Evolutionary conservation across 495 filamentous ascomycete species (phyloP), one percentile per base, ranked within the genome.

Genomic region (Xylaria cubensis): DNA sequence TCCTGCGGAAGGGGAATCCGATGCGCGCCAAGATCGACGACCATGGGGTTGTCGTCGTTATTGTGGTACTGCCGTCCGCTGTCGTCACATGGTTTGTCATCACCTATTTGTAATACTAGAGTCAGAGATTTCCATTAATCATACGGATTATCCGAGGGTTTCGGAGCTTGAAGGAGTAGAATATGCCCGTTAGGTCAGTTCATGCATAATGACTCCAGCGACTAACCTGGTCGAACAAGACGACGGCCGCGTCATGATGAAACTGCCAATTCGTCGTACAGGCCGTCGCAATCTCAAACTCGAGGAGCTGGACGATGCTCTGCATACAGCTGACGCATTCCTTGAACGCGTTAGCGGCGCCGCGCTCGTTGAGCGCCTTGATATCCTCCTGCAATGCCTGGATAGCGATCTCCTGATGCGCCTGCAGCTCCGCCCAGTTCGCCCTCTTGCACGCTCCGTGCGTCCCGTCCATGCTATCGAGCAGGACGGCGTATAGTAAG

Each of bases 251-350:
- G 69, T 79, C 82, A 53, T 88, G 84, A 73, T 88, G 86, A 69
- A 80, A 75, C 32, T 80, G 72, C 78, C 85, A 88, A 76, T 85
- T 85, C 3, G 81, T 76, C 26, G 78, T 78, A 64, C 78, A 83
- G 24, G 74, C 76, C 32, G 84, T 77, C 29, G 79, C 74, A 44
- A 86, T 81, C 67, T 88, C 86, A 67, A 85, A 85, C n/a, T 81
- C 82, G 70, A 87, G 79, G 41, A 88, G 72, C 74, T 88, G 85
- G 67, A 88, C 82, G 76, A 88, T 13, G 82, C 84, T 84, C 50
- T 82, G 79, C 81, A 88, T 80, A 64, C 86, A 85, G 29, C 81
- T 73, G 32, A 79, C 58, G 39, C 34, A 12, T 24, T 68, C 70
- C 32, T 36, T 32, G 64, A 72, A 68, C 69, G 77, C 74, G 7